Evolutionary conservation across 1,139 yeast species (phyloP).

Genomic region (Hemisphaericaspora xylofermentans): DNA sequence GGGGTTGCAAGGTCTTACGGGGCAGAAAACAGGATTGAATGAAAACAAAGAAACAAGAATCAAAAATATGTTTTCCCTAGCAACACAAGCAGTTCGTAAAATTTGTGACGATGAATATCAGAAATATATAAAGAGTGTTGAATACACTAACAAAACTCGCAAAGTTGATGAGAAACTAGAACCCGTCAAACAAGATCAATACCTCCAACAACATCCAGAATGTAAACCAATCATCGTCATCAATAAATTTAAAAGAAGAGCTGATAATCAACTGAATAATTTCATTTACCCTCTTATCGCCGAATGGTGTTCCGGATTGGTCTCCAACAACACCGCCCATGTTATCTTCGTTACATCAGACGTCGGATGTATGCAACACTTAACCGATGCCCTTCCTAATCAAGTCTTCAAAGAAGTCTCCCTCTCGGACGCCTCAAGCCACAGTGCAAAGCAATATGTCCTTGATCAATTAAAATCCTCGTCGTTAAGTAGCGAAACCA

Average conservation of each 20-base stretch:
- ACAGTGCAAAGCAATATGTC: slow-evolving; percentile 72
- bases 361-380: slow-evolving; percentile 67
- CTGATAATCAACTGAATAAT: slow-evolving; percentile 52
- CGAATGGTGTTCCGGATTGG: slow-evolving; percentile 83
- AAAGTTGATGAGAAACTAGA: slow-evolving; percentile 19
- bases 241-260: slow-evolving; percentile 62
- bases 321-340: slow-evolving; percentile 81
- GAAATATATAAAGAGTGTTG: slow-evolving; percentile 26
- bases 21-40: slow-evolving; percentile 89
- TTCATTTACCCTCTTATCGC: slow-evolving; percentile 76
- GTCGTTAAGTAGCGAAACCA: slow-evolving; percentile 25
- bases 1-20: slow-evolving; percentile 86
- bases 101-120: slow-evolving; percentile 53
- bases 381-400: slow-evolving; percentile 75
- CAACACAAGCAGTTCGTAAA: slow-evolving; percentile 69
- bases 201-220: slow-evolving; percentile 82
- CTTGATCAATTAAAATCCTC: slow-evolving; percentile 52
- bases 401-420: slow-evolving; percentile 77
- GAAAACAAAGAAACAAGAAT: slow-evolving; percentile 84
- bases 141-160: slow-evolving; percentile 11
- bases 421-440: slow-evolving; percentile 77
- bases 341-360: slow-evolving; percentile 87
- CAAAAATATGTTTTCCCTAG: slow-evolving; percentile 74
- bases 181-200: slow-evolving; percentile 70
- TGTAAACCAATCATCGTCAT: slow-evolving; percentile 84